Conservation (phyloP, 306 rosid species). For the Malus sieversii region DNA sequence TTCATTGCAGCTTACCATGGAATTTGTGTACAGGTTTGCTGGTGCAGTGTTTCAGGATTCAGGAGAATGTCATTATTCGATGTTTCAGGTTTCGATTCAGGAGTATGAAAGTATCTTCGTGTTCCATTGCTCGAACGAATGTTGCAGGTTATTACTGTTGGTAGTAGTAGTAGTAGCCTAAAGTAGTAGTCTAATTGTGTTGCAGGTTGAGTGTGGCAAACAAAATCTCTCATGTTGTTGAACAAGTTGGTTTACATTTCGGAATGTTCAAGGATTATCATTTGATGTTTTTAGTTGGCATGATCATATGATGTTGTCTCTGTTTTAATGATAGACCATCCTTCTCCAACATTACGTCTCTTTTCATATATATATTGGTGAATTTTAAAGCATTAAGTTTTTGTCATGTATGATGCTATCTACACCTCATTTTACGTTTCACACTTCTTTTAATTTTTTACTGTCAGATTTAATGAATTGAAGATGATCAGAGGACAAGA, state of each 20-base stretch:
- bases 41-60: conserved; percentile 15
- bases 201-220: not conserved
- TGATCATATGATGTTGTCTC: not conserved
- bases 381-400: too few species aligned
- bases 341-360: too few species aligned
- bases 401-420: too few species aligned
- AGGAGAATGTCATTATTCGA: not conserved
- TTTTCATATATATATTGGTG: too few species aligned
- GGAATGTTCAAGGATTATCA: not conserved
- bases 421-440: too few species aligned
- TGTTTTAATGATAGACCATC: not conserved
- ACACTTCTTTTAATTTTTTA: accelerated
- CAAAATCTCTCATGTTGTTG: too few species aligned
- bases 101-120: not conserved
- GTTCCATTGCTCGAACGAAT: not conserved
- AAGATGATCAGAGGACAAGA: too few species aligned
- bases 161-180: not conserved
- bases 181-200: too few species aligned
- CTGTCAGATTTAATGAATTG: too few species aligned
- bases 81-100: not conserved
- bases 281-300: not conserved
- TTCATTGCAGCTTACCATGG: conserved; percentile 47
- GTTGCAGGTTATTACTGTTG: not conserved
- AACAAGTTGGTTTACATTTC: not conserved
- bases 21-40: conserved; percentile 65